Base-by-base conservation (phyloP, 805 yeast genomes). In the Brettanomyces anomalus region DNA sequence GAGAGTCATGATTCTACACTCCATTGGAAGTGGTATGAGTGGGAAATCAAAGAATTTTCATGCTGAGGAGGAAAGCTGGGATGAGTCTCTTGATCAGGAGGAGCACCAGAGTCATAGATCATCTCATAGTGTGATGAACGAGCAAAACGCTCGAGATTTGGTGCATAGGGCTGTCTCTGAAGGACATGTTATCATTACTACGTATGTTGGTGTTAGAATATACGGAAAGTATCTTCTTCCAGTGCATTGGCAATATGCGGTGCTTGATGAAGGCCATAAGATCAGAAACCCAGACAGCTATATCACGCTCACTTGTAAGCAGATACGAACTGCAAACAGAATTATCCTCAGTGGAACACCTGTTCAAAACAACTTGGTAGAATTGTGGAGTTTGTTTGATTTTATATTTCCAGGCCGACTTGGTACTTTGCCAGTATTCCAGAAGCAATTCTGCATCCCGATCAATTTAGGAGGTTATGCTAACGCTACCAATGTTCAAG, bases 381-480 rank as follows among this genome's bases (percentile, higher is more conserved):
- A 93, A 60, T 64, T 93, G 17, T 93, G 98, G 98, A 84, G 95
- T 42, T 64, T 93, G 38, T 90, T 93, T 65, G 98, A 93, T 55
- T 93, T 93, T 64, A 83, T 89, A 2, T 89, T 83, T 55, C 98
- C 98, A 0, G 98, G 98, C 0, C 68, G 95, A 47, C 64, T 93
- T 18, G 98, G 98, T 0, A 93, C 98, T 0, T 66, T 93, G 19
- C 98, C 98, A 0, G 90, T 93, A 0, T 93, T 93, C 54, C 95
- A 89, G 61, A 83, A 76, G 42, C 96, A 93, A 58, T 93, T 93
- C 60, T 83, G 95, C 3, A 70, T 81, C 5, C 98, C 98, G 0
- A 93, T 93, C 37, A 90, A 88, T 55, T 72, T 85, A 58, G 98
- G 98, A n/a, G 98, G 98, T 0, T 93, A 93, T 63, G 96, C 98